Evolutionary conservation across 768 basidiomycete species (phyloP).

Genomic region (Leccinum broughii): DNA sequence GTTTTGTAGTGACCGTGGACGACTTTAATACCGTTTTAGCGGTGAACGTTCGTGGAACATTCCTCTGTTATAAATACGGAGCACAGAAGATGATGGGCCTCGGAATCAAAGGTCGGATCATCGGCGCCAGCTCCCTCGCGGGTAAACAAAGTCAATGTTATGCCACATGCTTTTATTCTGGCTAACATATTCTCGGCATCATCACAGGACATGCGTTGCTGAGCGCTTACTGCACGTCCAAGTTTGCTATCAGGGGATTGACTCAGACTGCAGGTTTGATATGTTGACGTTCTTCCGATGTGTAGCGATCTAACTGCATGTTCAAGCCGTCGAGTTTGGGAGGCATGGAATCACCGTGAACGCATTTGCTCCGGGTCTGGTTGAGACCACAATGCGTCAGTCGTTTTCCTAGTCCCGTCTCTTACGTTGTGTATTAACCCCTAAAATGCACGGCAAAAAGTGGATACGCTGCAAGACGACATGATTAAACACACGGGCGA

Average conservation of each 20-base stretch:
- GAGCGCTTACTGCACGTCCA: constrained; percentile 37
- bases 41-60: constrained; percentile 41
- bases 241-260: constrained; percentile 45
- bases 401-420: neutral
- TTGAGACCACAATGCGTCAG: constrained; percentile 33
- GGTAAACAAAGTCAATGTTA: constrained; percentile 31
- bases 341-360: constrained; percentile 35
- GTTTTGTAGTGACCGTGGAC: constrained; percentile 25
- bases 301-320: neutral
- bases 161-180: neutral
- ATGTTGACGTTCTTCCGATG: neutral
- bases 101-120: constrained; percentile 42
- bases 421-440: neutral
- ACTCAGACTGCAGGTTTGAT: constrained; percentile 36
- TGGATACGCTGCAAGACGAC: constrained; percentile 16
- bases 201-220: constrained; percentile 30
- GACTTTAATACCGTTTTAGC: constrained; percentile 36
- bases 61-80: constrained; percentile 45
- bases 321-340: constrained; percentile 34
- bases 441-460: neutral
- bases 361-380: constrained; percentile 35
- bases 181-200: neutral
- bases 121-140: constrained; percentile 39
- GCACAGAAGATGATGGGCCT: constrained; percentile 46
- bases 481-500: constrained; percentile 14